phyloP scores from a whole-genome alignment of 768 basidiomycete species.

The Hortiboletus flavorubellus region DNA sequence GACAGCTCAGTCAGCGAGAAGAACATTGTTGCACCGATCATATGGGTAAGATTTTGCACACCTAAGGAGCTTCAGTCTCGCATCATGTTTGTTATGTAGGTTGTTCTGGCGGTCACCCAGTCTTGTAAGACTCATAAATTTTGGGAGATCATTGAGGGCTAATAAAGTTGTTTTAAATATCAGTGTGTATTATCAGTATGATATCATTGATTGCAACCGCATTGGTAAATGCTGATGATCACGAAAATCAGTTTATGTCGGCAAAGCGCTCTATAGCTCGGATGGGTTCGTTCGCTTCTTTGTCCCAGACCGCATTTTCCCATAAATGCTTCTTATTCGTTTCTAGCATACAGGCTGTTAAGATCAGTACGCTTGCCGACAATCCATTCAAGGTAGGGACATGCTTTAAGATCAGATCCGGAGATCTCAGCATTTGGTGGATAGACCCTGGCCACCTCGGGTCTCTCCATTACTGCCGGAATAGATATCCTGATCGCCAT shows the following conservation, averaged over 20 bases:
- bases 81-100: background rate
- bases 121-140: conserved; percentile 4
- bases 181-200: conserved; percentile 5
- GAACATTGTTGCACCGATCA: background rate
- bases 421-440: background rate
- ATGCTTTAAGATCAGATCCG: background rate
- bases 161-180: background rate
- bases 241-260: background rate
- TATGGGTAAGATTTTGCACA: conserved; percentile 6
- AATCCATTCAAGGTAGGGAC: background rate
- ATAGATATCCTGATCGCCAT: conserved; percentile 7
- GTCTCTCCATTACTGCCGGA: background rate
- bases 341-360: background rate
- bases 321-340: background rate
- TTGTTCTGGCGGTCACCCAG: background rate
- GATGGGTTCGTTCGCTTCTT: conserved; percentile 6
- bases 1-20: conserved; percentile 1
- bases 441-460: background rate
- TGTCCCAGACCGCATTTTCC: background rate
- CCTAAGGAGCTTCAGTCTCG: background rate
- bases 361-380: background rate
- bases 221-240: background rate
- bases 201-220: background rate
- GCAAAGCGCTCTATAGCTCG: background rate
- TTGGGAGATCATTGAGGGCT: background rate